Evolutionary conservation across 225 moss, liverwort and hornwort genomes (phyloP).

Genomic region (Polytrichum formosum): DNA sequence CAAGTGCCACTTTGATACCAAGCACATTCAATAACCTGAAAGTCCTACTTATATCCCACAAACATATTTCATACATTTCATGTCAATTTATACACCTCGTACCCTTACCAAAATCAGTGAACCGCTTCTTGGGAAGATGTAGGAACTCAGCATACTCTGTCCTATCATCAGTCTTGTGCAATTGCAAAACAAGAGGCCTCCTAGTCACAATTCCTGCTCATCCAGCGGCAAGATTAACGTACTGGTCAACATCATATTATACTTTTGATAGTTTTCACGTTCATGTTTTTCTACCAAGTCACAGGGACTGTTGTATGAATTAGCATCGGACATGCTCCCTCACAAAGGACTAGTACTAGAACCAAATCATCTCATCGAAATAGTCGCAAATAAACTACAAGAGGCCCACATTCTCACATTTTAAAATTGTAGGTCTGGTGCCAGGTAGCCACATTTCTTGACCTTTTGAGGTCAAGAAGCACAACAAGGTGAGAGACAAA

Average conservation of each 20-base stretch:
- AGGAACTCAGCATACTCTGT: slow-evolving; percentile 54
- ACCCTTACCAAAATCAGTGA: slow-evolving; percentile 36
- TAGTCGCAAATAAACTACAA: too few relatives aligned
- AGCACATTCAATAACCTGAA: neutral
- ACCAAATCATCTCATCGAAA: neutral
- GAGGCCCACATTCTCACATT: too few relatives aligned
- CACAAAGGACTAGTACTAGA: neutral
- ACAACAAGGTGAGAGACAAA: neutral
- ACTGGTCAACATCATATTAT: too few relatives aligned
- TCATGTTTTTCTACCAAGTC: too few relatives aligned
- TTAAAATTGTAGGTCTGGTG: too few relatives aligned
- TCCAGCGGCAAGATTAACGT: neutral
- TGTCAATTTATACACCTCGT: neutral
- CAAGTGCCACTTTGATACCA: neutral
- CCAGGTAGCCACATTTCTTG: too few relatives aligned
- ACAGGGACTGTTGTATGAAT: too few relatives aligned
- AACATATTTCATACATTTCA: neutral
- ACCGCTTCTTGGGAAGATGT: slow-evolving; percentile 36
- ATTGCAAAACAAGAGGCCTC: slow-evolving; percentile 83
- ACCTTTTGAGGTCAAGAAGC: too few relatives aligned
- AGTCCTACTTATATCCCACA: neutral
- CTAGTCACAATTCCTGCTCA: slow-evolving; percentile 77
- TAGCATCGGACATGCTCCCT: too few relatives aligned
- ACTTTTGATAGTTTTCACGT: too few relatives aligned
- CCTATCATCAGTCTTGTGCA: slow-evolving; percentile 77